Conservation (phyloP, 352 stramenopile species). For the Phytophthora chlamydospora region DNA sequence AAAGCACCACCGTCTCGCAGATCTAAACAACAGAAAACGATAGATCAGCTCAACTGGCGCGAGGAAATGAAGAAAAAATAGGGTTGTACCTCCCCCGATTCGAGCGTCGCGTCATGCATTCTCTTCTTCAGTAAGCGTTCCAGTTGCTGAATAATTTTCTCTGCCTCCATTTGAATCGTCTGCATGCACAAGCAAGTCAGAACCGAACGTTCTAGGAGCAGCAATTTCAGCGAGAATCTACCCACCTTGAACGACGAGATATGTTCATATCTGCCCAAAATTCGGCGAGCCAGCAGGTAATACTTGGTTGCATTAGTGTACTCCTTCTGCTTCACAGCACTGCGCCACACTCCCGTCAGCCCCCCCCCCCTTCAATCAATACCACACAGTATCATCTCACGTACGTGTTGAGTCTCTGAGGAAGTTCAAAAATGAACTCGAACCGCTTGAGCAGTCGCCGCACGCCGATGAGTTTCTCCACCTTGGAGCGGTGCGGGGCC, state of each 20-base stretch:
- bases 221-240: background rate
- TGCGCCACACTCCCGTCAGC: slow-evolving; percentile 19
- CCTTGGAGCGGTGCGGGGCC: slow-evolving; percentile 81
- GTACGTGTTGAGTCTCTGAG: slow-evolving; percentile 81
- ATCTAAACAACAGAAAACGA: slow-evolving; percentile 33
- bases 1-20: slow-evolving; percentile 66
- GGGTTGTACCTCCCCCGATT: slow-evolving; percentile 53
- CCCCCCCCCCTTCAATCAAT: background rate
- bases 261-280: slow-evolving; percentile 88
- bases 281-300: slow-evolving; percentile 85
- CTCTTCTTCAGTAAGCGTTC: slow-evolving; percentile 63
- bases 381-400: slow-evolving; percentile 2
- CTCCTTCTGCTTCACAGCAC: slow-evolving; percentile 87
- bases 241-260: slow-evolving; percentile 88
- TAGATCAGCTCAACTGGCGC: background rate
- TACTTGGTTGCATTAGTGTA: slow-evolving; percentile 89
- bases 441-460: slow-evolving; percentile 95
- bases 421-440: slow-evolving; percentile 98
- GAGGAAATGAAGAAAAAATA: too few species aligned
- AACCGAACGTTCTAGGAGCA: background rate
- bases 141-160: slow-evolving; percentile 86
- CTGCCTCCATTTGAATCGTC: slow-evolving; percentile 86
- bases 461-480: slow-evolving; percentile 98
- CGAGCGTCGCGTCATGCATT: slow-evolving; percentile 49
- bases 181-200: slow-evolving; percentile 22